Evolutionary conservation across 352 stramenopile genomes (phyloP), one percentile per base, ranked within the genome.

Genomic region (Globisporangium spiculum): DNA sequence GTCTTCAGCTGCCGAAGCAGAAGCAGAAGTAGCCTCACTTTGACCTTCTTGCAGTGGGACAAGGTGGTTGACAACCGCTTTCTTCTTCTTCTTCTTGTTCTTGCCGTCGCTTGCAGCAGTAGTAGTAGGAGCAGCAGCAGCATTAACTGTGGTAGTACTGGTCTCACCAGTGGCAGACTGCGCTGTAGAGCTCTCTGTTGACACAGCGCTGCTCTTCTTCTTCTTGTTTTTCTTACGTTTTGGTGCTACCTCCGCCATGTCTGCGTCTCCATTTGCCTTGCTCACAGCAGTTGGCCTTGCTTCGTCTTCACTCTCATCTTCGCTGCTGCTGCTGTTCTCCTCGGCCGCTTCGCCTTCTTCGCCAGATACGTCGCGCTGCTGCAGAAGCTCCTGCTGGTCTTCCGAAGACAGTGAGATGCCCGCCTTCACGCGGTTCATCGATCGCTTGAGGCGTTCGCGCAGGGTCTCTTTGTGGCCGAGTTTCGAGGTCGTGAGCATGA

Each of bases 401-500:
- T 78, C 74, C 0, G 76, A 67, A 2, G 83, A 79, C 20, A 95
- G 76, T 24, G 78, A 66, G 44, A 96, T 71, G 3, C 88, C 88
- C 22, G 85, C 85, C 63, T 94, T 93, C 53, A 93, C 76, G 9
- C 80, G 69, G 68, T 92, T 93, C 64, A 96, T 74, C 9, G 86
- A 90, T 41, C 85, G 84, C 73, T 92, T 91, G 26, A 94, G 73
- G 0, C 86, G 84, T 53, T 94, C 85, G 14, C 82, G 77, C 64
- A 94, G 71, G 57, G 86, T 96, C 75, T 94, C 84, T 59, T 91
- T 92, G 77, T 96, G 86, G 3, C 88, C 88, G 44, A 95, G 76
- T 55, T 83, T 77, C 16, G 88, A 89, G 27, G 84, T 92, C 66
- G 85, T 87, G 77, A 90, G 80, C 74, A 94, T 81, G 54, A 94